Conservation (phyloP, 2,329 filamentous ascomycete genomes). For the Colletotrichum endophyticum region DNA sequence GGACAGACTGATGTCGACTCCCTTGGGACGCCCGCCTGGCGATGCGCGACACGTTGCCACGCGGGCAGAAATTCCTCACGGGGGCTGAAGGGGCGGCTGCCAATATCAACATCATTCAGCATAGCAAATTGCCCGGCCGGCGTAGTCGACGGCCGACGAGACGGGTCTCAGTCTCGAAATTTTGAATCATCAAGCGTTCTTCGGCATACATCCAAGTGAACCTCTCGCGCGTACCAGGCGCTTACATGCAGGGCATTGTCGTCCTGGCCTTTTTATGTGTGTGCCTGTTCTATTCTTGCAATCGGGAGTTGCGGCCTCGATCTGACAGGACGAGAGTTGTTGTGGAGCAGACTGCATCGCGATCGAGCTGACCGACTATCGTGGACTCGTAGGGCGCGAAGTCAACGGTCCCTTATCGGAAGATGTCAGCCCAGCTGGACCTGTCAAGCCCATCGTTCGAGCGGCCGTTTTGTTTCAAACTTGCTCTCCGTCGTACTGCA, state of each 20-base stretch:
- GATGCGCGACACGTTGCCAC: background rate
- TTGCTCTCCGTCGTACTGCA: background rate
- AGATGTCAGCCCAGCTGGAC: background rate
- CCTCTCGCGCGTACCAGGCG: background rate
- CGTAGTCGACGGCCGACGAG: background rate
- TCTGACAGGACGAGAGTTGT: background rate
- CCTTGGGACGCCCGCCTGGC: background rate
- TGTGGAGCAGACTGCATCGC: background rate
- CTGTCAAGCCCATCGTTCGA: background rate
- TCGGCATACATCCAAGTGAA: background rate
- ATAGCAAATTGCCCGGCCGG: background rate
- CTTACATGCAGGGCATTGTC: background rate
- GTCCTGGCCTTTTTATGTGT: background rate
- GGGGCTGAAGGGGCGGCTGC: background rate
- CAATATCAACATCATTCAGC: background rate
- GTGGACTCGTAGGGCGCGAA: background rate
- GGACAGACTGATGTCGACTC: background rate
- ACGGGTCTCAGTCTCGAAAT: background rate
- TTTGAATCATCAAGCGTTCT: conserved; percentile 7
- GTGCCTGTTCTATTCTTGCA: background rate
- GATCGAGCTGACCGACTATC: background rate
- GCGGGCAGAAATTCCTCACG: conserved; percentile 1
- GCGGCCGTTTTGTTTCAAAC: conserved; percentile 7
- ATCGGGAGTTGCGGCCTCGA: background rate
- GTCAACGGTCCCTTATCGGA: background rate